Percentiles rank a stretch among this genome's conserved stretches.
These are phyloP conservation scores for Vitis cinerea DNA, from an alignment of 164 flowering plant genomes.

Conservation along the genomic window DNA sequence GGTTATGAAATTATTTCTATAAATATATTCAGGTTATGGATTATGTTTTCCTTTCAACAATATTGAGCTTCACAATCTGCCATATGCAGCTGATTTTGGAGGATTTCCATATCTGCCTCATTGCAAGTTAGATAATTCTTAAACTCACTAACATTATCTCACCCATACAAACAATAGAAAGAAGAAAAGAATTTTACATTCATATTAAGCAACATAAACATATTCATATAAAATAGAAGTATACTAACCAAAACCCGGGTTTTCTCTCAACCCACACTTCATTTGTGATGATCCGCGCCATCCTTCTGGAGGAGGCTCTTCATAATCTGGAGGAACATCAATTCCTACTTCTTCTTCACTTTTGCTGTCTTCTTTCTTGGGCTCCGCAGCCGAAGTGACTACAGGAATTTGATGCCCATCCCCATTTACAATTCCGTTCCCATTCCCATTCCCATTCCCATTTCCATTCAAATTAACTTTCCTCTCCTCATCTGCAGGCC, in stretches of 20 bases:
- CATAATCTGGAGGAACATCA: slow-evolving; percentile 33
- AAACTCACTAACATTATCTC: not conserved
- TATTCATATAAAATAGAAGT: not conserved
- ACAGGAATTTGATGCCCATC: slow-evolving; percentile 23
- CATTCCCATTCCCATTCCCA: slow-evolving; percentile 23
- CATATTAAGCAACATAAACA: not conserved
- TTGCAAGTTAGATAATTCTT: not conserved
- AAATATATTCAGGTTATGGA: no score
- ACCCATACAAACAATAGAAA: no score
- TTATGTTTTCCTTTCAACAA: not conserved
- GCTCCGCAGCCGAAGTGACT: slow-evolving; percentile 26
- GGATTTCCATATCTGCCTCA: not conserved
- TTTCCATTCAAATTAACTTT: slow-evolving; percentile 23
- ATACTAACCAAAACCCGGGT: slow-evolving; percentile 79
- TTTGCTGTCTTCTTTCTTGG: slow-evolving; percentile 36
- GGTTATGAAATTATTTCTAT: no score
- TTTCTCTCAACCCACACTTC: slow-evolving; percentile 66
- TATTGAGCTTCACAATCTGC: not conserved
- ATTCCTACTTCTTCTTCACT: slow-evolving; percentile 32
- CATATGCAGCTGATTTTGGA: not conserved
- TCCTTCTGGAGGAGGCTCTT: slow-evolving; percentile 38
- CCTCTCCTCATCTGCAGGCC: slow-evolving; percentile 28
- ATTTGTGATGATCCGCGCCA: slow-evolving; percentile 31
- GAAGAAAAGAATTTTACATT: not conserved
- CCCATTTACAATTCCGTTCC: slow-evolving; percentile 12